Percentiles rank a stretch among this genome's conserved stretches.
Conservation (phyloP, 352 stramenopile genomes). For the Phytophthora syringae region DNA sequence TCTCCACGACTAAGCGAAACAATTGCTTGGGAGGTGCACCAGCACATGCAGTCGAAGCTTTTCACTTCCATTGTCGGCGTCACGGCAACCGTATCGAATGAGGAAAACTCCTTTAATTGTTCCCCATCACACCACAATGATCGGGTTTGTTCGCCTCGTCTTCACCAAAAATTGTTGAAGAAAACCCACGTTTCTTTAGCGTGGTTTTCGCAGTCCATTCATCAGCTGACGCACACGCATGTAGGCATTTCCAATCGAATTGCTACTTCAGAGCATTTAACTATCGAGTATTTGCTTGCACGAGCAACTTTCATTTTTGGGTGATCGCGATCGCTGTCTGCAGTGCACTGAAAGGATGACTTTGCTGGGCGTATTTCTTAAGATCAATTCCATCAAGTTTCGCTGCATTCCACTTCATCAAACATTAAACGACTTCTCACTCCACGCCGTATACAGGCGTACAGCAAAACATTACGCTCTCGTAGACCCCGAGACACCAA, state of each 20-base stretch:
- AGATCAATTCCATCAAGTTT: constrained; percentile 3
- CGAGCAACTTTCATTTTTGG: neutral
- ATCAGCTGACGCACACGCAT: neutral
- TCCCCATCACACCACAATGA: neutral
- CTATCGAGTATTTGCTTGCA: neutral
- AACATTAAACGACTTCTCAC: neutral
- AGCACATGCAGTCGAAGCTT: neutral
- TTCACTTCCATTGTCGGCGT: neutral
- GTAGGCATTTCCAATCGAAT: neutral
- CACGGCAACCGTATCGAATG: neutral
- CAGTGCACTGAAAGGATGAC: constrained; percentile 5
- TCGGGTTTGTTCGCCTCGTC: neutral
- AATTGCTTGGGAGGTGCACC: too few species aligned
- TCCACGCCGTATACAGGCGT: constrained; percentile 5
- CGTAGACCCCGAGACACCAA: constrained; percentile 4
- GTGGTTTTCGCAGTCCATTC: constrained; percentile 2
- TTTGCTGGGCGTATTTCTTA: constrained; percentile 1
- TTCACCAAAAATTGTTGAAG: neutral
- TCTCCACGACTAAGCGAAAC: too few species aligned
- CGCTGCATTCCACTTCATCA: constrained; percentile 6
- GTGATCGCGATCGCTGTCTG: neutral
- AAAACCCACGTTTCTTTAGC: neutral
- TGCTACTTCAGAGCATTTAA: neutral
- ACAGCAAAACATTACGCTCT: constrained; percentile 6
- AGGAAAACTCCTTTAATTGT: constrained; percentile 10